Conservation (phyloP, 2,329 filamentous ascomycete genomes). For the Trichoderma simmonsii region DNA sequence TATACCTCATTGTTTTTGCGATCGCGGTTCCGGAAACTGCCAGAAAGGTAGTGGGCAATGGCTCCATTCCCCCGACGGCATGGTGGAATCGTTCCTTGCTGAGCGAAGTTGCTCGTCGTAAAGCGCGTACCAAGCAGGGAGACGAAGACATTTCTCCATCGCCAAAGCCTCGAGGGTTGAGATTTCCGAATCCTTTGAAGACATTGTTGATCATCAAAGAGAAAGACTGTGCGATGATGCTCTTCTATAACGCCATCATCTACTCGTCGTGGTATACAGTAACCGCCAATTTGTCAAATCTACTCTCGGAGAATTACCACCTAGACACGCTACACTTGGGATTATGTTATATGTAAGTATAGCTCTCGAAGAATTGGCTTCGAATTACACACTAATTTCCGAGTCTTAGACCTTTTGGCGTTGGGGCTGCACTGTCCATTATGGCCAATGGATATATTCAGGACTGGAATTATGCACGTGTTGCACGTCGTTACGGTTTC, state of each 20-base stretch:
- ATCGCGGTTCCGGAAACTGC: background rate
- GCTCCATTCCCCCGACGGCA: background rate
- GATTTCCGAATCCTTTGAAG: background rate
- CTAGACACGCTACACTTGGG: background rate
- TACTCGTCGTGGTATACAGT: background rate
- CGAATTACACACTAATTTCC: background rate
- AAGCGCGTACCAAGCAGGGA: background rate
- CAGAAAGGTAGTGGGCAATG: background rate
- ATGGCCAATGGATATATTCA: background rate
- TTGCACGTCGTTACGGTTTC: background rate
- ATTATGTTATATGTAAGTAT: conserved; percentile 4
- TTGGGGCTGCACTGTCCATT: background rate
- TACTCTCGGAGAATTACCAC: background rate
- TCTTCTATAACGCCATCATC: background rate
- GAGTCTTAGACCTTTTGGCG: background rate
- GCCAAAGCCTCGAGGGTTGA: background rate
- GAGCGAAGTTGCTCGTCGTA: background rate
- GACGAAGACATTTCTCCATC: no score
- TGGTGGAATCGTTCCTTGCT: background rate
- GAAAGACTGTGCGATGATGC: background rate
- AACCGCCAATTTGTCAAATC: background rate
- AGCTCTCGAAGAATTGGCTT: background rate
- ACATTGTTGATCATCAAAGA: background rate
- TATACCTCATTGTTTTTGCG: background rate
- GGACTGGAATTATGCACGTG: background rate